Evolutionary conservation across 129 eudicot species (phyloP), one percentile per base, ranked within the genome.

Genomic region (Calendula officinalis): DNA sequence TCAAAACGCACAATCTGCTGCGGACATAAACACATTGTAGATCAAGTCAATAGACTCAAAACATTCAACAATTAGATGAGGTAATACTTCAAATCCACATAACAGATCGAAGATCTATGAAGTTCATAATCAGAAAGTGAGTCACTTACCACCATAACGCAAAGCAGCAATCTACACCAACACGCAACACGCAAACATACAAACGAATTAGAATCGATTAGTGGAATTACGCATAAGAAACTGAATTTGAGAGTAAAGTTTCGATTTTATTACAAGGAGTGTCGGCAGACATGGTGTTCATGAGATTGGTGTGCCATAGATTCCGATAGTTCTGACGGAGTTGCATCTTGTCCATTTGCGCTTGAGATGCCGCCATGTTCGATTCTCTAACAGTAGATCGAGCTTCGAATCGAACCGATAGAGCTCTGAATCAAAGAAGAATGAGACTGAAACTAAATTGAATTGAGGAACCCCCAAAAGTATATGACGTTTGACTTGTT

Each of bases 251-350:
- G 48, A 62, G 48, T 66, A 45, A 42, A 77, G 48, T 40, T 10
- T 39, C 53, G 14, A 66, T 66, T 35, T 2, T n/a, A 15, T 41
- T 84, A 91, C 98, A 91, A 14, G 91, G 95, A 71, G 95, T 81
- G 60, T 91, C 98, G 35, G 84, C 81, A 17, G 79, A 75, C 1
- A 85, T 76, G 12, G 98, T 56, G 78, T 66, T 52, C 77, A 81
- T 75, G 70, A 91, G 98, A 88, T 79, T 91, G 67, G 96, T 81
- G 83, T 91, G 95, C 98, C 98, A 91, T 40, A 84, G 49, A 56
- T 91, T 91, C 49, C 96, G 94, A 67, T 75, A 91, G 74, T 76
- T 83, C 77, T 88, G 96, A 17, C 98, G 91, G 54, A 71, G 66
- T 62, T 87, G 82, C 98, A 87, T 85, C 80, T 88, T 91, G 17